A percentile compares a stretch with the other conserved stretches of the same genome.
Evolutionary conservation across 129 eudicot genomes (phyloP).

Genomic region (Artemisia tridentata): DNA sequence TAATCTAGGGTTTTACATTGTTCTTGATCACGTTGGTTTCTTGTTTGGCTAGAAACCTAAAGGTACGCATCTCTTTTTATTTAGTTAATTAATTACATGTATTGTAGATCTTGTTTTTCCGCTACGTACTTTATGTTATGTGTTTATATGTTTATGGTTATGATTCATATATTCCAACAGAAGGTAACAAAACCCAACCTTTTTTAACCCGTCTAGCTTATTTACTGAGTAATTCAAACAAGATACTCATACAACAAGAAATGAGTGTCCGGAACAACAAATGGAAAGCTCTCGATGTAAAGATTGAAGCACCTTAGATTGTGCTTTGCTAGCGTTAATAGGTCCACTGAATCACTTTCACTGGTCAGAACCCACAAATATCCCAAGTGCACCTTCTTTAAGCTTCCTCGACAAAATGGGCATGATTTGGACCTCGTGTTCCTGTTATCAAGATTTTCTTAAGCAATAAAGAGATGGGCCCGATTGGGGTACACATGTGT

Average conservation of each 20-base stretch:
- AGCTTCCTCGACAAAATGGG: no score
- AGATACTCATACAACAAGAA: constrained; percentile 61
- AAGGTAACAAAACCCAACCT: constrained; percentile 4
- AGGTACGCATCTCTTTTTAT: no score
- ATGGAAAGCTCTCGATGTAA: constrained; percentile 66
- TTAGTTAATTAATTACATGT: no score
- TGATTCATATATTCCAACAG: no score
- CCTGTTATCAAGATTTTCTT: constrained; percentile 35
- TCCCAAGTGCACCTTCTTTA: constrained; percentile 47
- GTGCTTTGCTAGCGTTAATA: constrained; percentile 54
- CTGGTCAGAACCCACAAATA: constrained; percentile 74
- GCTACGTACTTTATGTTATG: no score
- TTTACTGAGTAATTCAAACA: constrained; percentile 1
- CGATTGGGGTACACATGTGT: not conserved
- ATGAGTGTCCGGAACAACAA: constrained; percentile 25
- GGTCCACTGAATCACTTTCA: constrained; percentile 47
- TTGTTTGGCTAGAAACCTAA: no score
- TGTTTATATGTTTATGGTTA: no score
- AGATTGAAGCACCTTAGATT: constrained; percentile 57
- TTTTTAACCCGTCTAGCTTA: constrained; percentile 16
- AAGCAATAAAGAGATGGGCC: not conserved
- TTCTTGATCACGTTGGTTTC: no score
- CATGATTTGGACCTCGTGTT: constrained; percentile 64
- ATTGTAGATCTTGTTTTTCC: no score
- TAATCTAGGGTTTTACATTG: no score